phyloP scores from a whole-genome alignment of 345 rosid genomes.

The Bruguiera sexangula region DNA sequence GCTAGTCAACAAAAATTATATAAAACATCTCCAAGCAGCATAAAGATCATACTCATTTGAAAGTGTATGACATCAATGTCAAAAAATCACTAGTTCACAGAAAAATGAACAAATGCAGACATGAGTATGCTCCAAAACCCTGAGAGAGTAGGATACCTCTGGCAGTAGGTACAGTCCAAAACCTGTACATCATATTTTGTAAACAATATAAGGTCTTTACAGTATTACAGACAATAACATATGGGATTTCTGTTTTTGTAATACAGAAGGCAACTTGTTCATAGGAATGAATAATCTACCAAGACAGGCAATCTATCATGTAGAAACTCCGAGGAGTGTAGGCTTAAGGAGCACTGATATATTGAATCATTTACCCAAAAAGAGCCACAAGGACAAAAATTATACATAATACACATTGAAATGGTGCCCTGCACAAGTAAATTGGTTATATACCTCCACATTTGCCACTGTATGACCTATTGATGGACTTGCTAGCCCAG shows the following conservation, averaged over 20 bases:
- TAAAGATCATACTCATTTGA: background rate
- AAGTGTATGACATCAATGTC: background rate
- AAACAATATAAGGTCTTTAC: background rate
- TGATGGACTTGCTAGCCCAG: constrained; percentile 79
- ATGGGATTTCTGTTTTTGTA: background rate
- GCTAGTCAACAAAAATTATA: no score
- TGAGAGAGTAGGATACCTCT: background rate
- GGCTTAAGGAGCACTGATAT: background rate
- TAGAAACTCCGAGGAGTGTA: constrained; percentile 2
- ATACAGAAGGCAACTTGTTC: background rate
- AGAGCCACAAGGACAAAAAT: background rate
- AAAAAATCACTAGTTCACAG: background rate
- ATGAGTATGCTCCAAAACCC: background rate
- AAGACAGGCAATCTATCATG: background rate
- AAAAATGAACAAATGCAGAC: no score
- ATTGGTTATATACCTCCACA: constrained; percentile 52
- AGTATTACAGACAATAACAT: background rate
- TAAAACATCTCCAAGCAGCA: background rate
- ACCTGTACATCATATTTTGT: no score
- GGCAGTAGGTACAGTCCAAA: background rate
- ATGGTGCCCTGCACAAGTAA: background rate
- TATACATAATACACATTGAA: background rate
- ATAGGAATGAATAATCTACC: background rate
- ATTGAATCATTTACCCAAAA: constrained; percentile 1
- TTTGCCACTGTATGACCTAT: constrained; percentile 92